Evolutionary conservation across 1,284 basidiomycete genomes (phyloP), one percentile per base, ranked within the genome.

Genomic region (Dichomitus squalens): DNA sequence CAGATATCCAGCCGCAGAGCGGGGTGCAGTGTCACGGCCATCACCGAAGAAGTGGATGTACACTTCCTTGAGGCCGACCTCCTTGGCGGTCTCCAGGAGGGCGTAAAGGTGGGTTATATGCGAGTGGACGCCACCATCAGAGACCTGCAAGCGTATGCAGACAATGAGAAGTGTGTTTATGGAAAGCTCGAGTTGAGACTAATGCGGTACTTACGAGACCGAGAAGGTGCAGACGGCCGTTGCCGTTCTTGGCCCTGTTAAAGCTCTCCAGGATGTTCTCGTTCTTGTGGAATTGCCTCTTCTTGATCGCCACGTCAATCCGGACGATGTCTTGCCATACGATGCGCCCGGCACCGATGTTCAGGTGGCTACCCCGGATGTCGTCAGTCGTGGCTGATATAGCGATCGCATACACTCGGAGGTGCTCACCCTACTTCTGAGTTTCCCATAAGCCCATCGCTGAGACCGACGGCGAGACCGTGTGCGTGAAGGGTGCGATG

Each of bases 311-410:
- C 46, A 94, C 88, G 69, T 96, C 93, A 69, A 96, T 96, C 63
- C 87, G 84, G 67, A 96, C 93, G 67, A 96, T 96, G 69, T 96
- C 94, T 73, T 96, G 94, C 94, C 94, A 96, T 44, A 96, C 93
- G 56, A 96, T 83, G 36, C 94, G 87, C 2, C 94, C 94, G 54
- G 94, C 94, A 47, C 94, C 94, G 65, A 95, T 92, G 76, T 96
- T 96, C 59, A 96, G 77, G 72, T 96, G 94, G 18, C 93, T 95
- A 53, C 41, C 57, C 41, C 5, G 18, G 1, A 41, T 44, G 21
- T 18, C 47, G 46, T 58, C 16, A 59, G 48, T 49, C 18, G 21
- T 7, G 33, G 33, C 29, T 27, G 35, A 39, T 38, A 41, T 56
- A 31, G 16, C 48, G 51, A 21, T 20, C 6, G 49, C n/a, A 34